Percentiles rank a stretch among this genome's conserved stretches.
phyloP scores from a whole-genome alignment of 352 stramenopile genomes.

The Pythium dissotocum region DNA sequence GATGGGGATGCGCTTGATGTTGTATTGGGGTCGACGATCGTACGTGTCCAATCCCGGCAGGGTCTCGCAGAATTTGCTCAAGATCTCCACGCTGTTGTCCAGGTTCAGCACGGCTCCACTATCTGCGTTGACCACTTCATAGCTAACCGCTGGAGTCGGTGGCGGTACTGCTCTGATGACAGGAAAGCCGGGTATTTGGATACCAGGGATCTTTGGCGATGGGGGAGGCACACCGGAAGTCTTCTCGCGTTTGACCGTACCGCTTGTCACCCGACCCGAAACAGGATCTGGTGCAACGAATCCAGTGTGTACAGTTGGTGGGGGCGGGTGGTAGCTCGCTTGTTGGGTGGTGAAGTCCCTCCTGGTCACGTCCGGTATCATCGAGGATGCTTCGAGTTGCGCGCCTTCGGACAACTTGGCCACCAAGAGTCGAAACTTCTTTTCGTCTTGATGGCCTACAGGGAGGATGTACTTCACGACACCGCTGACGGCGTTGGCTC shows the following conservation, averaged over 20 bases:
- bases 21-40: slow-evolving; percentile 76
- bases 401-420: slow-evolving; percentile 61
- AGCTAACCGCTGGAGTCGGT: slow-evolving; percentile 6
- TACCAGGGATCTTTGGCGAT: background rate
- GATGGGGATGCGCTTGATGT: slow-evolving; percentile 67
- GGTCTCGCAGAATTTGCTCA: slow-evolving; percentile 83
- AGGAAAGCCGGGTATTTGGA: background rate
- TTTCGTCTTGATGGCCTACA: slow-evolving; percentile 34
- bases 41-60: slow-evolving; percentile 82
- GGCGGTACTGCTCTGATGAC: slow-evolving; percentile 8
- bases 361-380: too few species aligned
- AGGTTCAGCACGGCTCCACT: slow-evolving; percentile 68
- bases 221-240: background rate
- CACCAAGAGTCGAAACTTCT: slow-evolving; percentile 66
- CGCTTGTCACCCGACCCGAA: background rate
- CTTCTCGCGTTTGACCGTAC: background rate
- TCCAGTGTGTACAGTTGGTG: too few species aligned
- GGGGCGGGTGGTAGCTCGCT: too few species aligned
- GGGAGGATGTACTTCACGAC: slow-evolving; percentile 76
- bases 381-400: slow-evolving; percentile 32
- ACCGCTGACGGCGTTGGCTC: slow-evolving; percentile 40
- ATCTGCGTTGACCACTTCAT: slow-evolving; percentile 64
- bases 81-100: slow-evolving; percentile 56
- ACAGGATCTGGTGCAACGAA: too few species aligned
- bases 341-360: too few species aligned